Evolutionary conservation across 768 basidiomycete species (phyloP).

Genomic region (Cystobasidium ongulense): DNA sequence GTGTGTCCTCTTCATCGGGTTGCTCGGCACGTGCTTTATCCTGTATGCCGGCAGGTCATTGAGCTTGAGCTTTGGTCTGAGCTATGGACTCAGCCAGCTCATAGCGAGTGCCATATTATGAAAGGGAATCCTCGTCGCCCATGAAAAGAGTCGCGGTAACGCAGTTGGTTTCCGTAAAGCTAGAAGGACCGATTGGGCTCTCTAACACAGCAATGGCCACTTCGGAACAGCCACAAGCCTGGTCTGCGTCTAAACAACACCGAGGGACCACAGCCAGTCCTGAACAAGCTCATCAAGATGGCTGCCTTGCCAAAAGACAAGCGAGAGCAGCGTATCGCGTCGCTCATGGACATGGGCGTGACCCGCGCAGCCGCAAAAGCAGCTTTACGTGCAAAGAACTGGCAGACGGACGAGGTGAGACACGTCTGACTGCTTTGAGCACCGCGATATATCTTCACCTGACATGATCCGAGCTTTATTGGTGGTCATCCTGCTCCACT

Average conservation of each 20-base stretch:
- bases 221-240: background rate
- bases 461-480: background rate
- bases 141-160: too few relatives aligned
- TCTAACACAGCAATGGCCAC: too few relatives aligned
- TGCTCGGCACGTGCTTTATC: too few relatives aligned
- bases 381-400: slow-evolving; percentile 3
- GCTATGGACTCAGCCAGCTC: too few relatives aligned
- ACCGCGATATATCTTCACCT: background rate
- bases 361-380: slow-evolving; percentile 19
- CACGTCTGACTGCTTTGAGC: background rate
- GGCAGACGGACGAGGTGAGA: slow-evolving; percentile 22
- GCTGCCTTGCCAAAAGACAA: background rate
- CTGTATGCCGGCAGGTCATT: too few relatives aligned
- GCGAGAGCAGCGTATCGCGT: background rate
- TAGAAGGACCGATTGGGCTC: too few relatives aligned
- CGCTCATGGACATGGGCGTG: slow-evolving; percentile 21
- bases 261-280: background rate
- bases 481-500: background rate
- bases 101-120: too few relatives aligned
- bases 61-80: too few relatives aligned
- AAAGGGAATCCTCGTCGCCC: too few relatives aligned
- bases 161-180: too few relatives aligned
- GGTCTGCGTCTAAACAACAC: background rate
- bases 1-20: too few relatives aligned
- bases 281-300: background rate